phyloP scores from a whole-genome alignment of 2,329 filamentous ascomycete genomes.

The Cladobotryum protrusum region DNA sequence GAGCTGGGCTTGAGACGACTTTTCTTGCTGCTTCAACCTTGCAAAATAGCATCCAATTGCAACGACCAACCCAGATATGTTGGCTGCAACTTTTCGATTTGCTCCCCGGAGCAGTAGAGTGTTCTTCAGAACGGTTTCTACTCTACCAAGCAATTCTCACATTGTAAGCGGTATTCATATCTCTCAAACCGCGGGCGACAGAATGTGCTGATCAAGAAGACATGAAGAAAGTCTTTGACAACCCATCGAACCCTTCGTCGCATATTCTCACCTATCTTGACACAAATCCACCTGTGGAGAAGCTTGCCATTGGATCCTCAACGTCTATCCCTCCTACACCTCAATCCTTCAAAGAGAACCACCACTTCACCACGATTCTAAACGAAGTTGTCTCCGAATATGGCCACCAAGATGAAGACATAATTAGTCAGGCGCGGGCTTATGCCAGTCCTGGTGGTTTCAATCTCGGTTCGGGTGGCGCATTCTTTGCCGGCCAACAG shows the following conservation, averaged over 20 bases:
- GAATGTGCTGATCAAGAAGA: neutral
- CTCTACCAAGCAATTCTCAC: constrained; percentile 43
- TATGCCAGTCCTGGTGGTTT: constrained; percentile 54
- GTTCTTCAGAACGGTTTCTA: constrained; percentile 34
- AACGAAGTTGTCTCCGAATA: constrained; percentile 50
- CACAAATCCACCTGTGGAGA: constrained; percentile 46
- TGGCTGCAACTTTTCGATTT: constrained; percentile 20
- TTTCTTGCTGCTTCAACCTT: neutral
- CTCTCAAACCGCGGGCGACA: constrained; percentile 3
- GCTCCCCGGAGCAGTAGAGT: constrained; percentile 15
- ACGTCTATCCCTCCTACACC: constrained; percentile 56
- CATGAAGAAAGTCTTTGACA: constrained; percentile 51
- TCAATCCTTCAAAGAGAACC: constrained; percentile 53
- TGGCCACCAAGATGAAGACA: constrained; percentile 49
- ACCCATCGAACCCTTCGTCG: constrained; percentile 36
- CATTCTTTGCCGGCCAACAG: constrained; percentile 40
- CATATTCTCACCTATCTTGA: constrained; percentile 56
- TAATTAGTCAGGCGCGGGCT: constrained; percentile 51
- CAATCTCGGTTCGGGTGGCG: constrained; percentile 46
- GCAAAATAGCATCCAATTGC: constrained; percentile 1
- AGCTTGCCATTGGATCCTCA: constrained; percentile 54
- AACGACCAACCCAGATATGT: constrained; percentile 18
- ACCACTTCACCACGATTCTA: constrained; percentile 51
- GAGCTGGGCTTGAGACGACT: too few relatives aligned
- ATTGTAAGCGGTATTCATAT: constrained; percentile 40